Evolutionary conservation across 2,329 filamentous ascomycete species (phyloP).

Genomic region (Pseudocercospora crystallina): DNA sequence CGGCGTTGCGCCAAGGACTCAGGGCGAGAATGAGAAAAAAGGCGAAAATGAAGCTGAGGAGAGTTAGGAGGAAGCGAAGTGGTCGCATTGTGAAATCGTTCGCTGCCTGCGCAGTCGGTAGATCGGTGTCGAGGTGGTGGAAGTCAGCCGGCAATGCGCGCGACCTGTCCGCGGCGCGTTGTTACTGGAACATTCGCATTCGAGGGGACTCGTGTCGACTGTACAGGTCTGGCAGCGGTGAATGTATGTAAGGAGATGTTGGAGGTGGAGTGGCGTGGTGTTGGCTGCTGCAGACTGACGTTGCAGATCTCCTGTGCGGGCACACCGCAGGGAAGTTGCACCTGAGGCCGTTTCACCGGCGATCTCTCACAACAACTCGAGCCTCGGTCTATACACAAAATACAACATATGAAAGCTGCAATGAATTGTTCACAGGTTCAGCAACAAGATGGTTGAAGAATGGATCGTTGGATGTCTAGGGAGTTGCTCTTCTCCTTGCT

Average conservation of each 20-base stretch:
- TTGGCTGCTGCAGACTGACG: neutral
- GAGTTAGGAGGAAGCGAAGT: conserved; percentile 43
- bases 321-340: no score
- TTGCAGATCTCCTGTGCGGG: no score
- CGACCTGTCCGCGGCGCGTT: conserved; percentile 11
- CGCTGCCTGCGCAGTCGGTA: neutral
- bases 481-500: no score
- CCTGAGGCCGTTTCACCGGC: no score
- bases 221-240: neutral
- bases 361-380: no score
- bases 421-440: no score
- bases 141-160: conserved; percentile 8
- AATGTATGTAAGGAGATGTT: neutral
- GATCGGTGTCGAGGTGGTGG: neutral
- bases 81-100: conserved; percentile 36
- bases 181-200: conserved; percentile 14
- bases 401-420: no score
- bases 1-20: conserved; percentile 28
- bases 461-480: no score
- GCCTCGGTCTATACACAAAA: no score
- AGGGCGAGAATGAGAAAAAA: conserved; percentile 47
- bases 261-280: neutral
- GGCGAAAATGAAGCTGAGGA: conserved; percentile 44
- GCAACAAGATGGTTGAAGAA: no score
- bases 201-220: no score